phyloP scores from a whole-genome alignment of 73 alveolate species.

The Paramecium sonneborni region DNA sequence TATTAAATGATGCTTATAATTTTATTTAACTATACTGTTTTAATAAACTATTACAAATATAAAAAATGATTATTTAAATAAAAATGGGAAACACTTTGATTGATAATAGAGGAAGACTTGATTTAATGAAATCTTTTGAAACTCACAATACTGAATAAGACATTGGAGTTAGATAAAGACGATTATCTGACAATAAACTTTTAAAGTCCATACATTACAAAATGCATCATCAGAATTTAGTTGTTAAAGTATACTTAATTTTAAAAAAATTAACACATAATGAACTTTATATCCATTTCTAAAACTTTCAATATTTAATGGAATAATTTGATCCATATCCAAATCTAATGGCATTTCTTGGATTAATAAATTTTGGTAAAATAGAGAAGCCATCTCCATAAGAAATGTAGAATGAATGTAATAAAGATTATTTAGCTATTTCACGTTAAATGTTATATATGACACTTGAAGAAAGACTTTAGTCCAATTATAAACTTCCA shows the following conservation, averaged over 20 bases:
- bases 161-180: neutral
- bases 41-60: neutral
- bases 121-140: conserved; percentile 23
- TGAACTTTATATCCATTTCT: neutral
- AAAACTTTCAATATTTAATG: conserved; percentile 1
- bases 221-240: neutral
- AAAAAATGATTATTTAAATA: neutral
- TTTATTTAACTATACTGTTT: no score
- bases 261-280: neutral
- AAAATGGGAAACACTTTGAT: conserved; percentile 35
- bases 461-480: neutral
- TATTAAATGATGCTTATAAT: no score
- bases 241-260: neutral
- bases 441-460: neutral
- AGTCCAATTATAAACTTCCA: neutral
- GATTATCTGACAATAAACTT: neutral
- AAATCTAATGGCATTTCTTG: conserved; percentile 6
- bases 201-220: conserved; percentile 6
- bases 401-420: neutral
- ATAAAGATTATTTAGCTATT: conserved; percentile 16
- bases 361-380: neutral
- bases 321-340: neutral
- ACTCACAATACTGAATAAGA: neutral
- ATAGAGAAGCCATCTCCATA: neutral
- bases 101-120: neutral